These are phyloP conservation scores for Cyclotella baltica DNA, from an alignment of 108 stramenopile species.

Conservation along the genomic window DNA sequence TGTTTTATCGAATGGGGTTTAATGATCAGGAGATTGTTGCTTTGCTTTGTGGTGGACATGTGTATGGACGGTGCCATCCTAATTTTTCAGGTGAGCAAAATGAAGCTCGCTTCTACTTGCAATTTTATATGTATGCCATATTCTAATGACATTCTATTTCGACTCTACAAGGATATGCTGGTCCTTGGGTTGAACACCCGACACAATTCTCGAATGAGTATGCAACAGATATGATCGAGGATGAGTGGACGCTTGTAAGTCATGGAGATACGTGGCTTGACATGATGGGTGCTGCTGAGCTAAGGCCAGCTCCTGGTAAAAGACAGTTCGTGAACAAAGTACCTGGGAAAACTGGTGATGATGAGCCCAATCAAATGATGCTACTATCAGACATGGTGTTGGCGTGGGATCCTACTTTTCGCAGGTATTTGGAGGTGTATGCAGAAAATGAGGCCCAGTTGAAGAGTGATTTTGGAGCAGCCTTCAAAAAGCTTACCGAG, in stretches of 20 bases:
- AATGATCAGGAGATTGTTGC: slow-evolving; percentile 84
- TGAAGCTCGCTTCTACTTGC: too few species aligned
- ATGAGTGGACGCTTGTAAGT: slow-evolving; percentile 58
- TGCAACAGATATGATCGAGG: slow-evolving; percentile 57
- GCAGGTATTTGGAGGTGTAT: slow-evolving; percentile 61
- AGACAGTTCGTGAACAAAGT: slow-evolving; percentile 60
- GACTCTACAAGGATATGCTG: slow-evolving; percentile 48
- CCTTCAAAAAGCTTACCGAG: slow-evolving; percentile 78
- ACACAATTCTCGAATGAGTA: slow-evolving; percentile 69
- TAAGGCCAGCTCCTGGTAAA: slow-evolving; percentile 58
- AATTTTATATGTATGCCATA: too few species aligned
- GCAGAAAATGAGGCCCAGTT: slow-evolving; percentile 78
- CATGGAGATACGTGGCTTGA: slow-evolving; percentile 55
- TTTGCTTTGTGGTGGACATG: slow-evolving; percentile 62
- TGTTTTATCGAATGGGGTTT: slow-evolving; percentile 90
- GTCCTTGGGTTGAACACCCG: slow-evolving; percentile 68
- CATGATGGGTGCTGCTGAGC: slow-evolving; percentile 45
- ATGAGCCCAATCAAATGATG: slow-evolving; percentile 72
- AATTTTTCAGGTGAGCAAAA: slow-evolving; percentile 25
- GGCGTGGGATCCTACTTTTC: slow-evolving; percentile 63
- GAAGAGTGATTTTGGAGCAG: slow-evolving; percentile 74
- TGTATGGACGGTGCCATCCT: slow-evolving; percentile 70
- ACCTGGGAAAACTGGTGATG: slow-evolving; percentile 33
- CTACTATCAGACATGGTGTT: slow-evolving; percentile 72
- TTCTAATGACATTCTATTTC: background rate